Evolutionary conservation across 2,329 filamentous ascomycete species (phyloP).

Genomic region (Trichoderma sp.): DNA sequence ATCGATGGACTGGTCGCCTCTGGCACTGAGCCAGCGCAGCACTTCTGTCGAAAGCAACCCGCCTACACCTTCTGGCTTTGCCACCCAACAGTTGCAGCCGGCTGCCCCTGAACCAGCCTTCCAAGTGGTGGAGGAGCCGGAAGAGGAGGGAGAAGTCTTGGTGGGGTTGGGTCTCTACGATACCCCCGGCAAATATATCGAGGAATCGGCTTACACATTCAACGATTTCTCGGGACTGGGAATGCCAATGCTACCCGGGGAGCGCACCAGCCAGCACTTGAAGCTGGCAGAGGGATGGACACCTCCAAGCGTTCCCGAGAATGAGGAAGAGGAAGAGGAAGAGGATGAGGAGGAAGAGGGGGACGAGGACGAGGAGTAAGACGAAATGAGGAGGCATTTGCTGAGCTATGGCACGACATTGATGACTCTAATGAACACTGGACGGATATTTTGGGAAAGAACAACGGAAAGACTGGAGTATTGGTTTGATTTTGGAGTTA

Average conservation of each 20-base stretch:
- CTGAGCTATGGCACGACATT: constrained; percentile 8
- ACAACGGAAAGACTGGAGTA: not conserved
- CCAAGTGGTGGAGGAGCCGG: constrained; percentile 53
- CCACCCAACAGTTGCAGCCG: constrained; percentile 50
- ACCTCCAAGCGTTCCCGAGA: constrained; percentile 65
- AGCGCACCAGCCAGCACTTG: constrained; percentile 68
- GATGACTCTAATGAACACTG: not conserved
- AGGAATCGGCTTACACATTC: constrained; percentile 54
- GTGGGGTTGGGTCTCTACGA: constrained; percentile 85
- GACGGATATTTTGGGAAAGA: constrained; percentile 2
- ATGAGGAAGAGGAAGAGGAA: constrained; percentile 54
- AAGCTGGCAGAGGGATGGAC: constrained; percentile 83
- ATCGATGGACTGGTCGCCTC: constrained; percentile 43
- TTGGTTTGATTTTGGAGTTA: not conserved
- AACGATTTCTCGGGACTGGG: constrained; percentile 55
- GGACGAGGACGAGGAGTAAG: constrained; percentile 37
- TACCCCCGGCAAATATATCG: constrained; percentile 60
- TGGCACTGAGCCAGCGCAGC: constrained; percentile 37
- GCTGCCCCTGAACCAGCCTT: constrained; percentile 54
- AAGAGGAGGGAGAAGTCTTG: constrained; percentile 70
- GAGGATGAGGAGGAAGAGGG: constrained; percentile 46
- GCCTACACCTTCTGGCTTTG: constrained; percentile 61
- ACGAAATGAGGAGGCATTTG: constrained; percentile 35
- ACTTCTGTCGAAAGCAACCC: constrained; percentile 53
- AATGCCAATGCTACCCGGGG: constrained; percentile 48